Conservation (phyloP, 352 stramenopile genomes). For the Pythium rhizo-oryzae region DNA sequence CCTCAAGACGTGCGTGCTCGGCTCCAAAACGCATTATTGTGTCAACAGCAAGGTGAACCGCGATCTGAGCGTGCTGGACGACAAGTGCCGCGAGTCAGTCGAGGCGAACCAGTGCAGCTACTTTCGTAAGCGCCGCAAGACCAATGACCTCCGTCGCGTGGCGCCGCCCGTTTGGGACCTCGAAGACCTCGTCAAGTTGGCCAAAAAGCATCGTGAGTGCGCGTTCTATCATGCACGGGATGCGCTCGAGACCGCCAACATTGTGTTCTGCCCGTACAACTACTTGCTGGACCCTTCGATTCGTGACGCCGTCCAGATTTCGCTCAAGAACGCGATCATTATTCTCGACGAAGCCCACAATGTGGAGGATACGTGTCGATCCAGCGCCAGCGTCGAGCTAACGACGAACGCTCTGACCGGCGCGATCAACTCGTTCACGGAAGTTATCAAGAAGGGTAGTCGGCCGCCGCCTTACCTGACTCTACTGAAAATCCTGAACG, state of each 20-base stretch:
- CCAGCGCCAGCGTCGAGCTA: constrained; percentile 76
- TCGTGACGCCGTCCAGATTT: constrained; percentile 66
- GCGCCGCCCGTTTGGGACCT: constrained; percentile 82
- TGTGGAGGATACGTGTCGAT: constrained; percentile 85
- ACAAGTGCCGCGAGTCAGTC: constrained; percentile 71
- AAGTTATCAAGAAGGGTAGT: constrained; percentile 65
- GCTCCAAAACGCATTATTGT: constrained; percentile 81
- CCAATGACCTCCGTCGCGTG: constrained; percentile 50
- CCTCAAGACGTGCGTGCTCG: constrained; percentile 82
- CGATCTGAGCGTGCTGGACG: constrained; percentile 60
- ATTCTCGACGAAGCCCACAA: constrained; percentile 90
- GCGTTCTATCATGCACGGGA: constrained; percentile 74
- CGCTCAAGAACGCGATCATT: constrained; percentile 74
- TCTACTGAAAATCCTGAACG: constrained; percentile 70
- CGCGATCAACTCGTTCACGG: constrained; percentile 62
- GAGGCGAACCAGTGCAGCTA: constrained; percentile 60
- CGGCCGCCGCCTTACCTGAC: constrained; percentile 44
- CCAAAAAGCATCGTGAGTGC: constrained; percentile 79
- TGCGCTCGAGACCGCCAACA: constrained; percentile 57
- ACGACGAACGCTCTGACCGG: constrained; percentile 47
- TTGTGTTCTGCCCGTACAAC: constrained; percentile 91
- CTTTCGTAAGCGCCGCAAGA: constrained; percentile 56
- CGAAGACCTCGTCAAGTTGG: constrained; percentile 74
- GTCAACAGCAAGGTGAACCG: constrained; percentile 76
- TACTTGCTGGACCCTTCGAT: constrained; percentile 85